phyloP scores from a whole-genome alignment of 2,329 filamentous ascomycete genomes.

The Aspergillus floridensis region DNA sequence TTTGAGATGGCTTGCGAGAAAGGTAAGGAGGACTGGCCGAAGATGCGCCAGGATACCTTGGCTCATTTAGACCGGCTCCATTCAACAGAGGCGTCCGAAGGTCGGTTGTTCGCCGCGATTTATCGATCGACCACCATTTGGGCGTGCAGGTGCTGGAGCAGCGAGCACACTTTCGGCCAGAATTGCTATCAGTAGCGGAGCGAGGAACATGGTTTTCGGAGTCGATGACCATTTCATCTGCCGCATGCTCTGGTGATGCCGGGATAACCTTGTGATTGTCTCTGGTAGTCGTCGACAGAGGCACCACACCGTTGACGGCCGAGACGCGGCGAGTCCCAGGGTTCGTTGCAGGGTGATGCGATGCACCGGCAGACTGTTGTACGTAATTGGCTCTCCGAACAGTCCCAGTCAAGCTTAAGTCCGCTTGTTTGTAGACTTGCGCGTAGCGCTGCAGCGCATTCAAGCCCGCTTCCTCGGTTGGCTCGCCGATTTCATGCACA shows the following conservation, averaged over 20 bases:
- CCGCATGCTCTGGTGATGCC: constrained; percentile 20
- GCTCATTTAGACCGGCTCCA: constrained; percentile 26
- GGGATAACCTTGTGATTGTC: constrained; percentile 23
- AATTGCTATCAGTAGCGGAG: constrained; percentile 17
- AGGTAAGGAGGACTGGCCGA: constrained; percentile 27
- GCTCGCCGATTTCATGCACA: constrained; percentile 76
- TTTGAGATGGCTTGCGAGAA: constrained; percentile 25
- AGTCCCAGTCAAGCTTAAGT: constrained; percentile 83
- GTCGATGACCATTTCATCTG: constrained; percentile 34
- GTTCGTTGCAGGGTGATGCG: constrained; percentile 27
- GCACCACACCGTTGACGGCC: constrained; percentile 45
- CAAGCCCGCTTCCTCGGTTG: constrained; percentile 66
- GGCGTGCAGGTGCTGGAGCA: constrained; percentile 44
- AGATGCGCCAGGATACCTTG: constrained; percentile 12
- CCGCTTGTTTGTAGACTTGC: constrained; percentile 90
- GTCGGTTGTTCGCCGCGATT: constrained; percentile 54
- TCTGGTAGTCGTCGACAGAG: constrained; percentile 18
- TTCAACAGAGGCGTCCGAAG: constrained; percentile 41
- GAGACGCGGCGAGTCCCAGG: constrained; percentile 56
- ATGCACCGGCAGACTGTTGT: constrained; percentile 39
- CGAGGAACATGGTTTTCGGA: constrained; percentile 24
- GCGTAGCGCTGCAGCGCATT: constrained; percentile 85
- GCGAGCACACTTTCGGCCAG: constrained; percentile 37
- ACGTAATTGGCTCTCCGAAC: constrained; percentile 83
- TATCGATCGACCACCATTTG: constrained; percentile 61